Conservation (phyloP, 2,329 filamentous ascomycete genomes). For the Ophiostoma pallidulum region DNA sequence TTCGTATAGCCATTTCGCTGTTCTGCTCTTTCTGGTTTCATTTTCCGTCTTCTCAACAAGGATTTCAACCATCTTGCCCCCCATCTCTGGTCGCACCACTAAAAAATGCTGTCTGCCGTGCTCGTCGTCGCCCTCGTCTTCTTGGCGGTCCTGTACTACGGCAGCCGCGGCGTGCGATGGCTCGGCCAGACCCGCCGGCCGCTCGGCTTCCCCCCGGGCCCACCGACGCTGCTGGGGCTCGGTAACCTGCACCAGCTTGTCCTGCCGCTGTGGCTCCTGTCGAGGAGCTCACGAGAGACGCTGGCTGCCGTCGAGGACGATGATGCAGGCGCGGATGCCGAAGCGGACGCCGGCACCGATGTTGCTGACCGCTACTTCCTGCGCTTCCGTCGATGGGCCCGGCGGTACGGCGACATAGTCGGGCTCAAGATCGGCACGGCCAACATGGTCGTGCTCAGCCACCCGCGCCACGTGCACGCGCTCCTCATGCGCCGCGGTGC, state of each 20-base stretch:
- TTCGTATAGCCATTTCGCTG: too few species aligned
- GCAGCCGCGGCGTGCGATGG: not conserved
- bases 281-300: not conserved
- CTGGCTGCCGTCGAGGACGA: too few species aligned
- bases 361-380: not conserved
- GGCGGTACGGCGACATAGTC: not conserved
- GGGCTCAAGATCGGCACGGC: not conserved
- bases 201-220: not conserved
- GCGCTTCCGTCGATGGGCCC: not conserved
- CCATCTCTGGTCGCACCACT: too few species aligned
- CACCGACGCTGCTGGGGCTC: not conserved
- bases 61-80: too few species aligned
- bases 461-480: not conserved
- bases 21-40: too few species aligned
- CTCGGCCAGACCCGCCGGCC: not conserved
- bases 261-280: too few species aligned
- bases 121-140: not conserved
- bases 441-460: not conserved
- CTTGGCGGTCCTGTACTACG: not conserved
- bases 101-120: too few species aligned
- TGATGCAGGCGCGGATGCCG: too few species aligned
- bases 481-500: not conserved
- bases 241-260: not conserved
- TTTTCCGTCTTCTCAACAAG: too few species aligned
- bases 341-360: too few species aligned